Conservation (phyloP, 2,329 filamentous ascomycete genomes). For the Periconia macrospinosa region DNA sequence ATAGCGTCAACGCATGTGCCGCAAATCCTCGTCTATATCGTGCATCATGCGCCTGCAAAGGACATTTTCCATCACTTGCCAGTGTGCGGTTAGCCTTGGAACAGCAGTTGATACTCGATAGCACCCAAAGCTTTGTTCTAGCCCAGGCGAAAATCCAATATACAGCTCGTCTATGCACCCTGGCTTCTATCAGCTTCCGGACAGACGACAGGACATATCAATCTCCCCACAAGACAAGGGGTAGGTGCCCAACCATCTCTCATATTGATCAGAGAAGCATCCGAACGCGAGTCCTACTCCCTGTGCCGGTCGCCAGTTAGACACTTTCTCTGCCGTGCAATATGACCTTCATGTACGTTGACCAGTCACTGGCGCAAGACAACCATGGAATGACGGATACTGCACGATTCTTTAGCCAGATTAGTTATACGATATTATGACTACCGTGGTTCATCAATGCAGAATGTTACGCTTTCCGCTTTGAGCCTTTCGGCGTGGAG, state of each 20-base stretch:
- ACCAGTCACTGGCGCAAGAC: conserved; percentile 16
- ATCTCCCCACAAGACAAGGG: conserved; percentile 13
- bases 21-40: conserved; percentile 5
- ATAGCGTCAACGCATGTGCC: conserved; percentile 14
- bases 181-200: conserved; percentile 16
- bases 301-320: conserved; percentile 13
- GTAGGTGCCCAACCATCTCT: conserved; percentile 9
- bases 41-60: conserved; percentile 12
- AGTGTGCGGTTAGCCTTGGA: conserved; percentile 7
- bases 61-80: not conserved
- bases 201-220: conserved; percentile 10
- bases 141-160: conserved; percentile 14
- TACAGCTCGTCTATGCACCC: conserved; percentile 3
- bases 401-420: conserved; percentile 28
- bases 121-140: conserved; percentile 13
- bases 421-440: conserved; percentile 23
- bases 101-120: conserved; percentile 12
- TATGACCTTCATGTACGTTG: conserved; percentile 8
- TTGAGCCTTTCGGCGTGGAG: conserved; percentile 4
- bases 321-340: conserved; percentile 14
- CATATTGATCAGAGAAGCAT: not conserved
- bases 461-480: conserved; percentile 4
- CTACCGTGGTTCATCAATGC: conserved; percentile 5
- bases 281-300: not conserved
- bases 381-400: conserved; percentile 18